Evolutionary conservation across 768 basidiomycete genomes (phyloP).

Genomic region (Coprinopsis sp.): DNA sequence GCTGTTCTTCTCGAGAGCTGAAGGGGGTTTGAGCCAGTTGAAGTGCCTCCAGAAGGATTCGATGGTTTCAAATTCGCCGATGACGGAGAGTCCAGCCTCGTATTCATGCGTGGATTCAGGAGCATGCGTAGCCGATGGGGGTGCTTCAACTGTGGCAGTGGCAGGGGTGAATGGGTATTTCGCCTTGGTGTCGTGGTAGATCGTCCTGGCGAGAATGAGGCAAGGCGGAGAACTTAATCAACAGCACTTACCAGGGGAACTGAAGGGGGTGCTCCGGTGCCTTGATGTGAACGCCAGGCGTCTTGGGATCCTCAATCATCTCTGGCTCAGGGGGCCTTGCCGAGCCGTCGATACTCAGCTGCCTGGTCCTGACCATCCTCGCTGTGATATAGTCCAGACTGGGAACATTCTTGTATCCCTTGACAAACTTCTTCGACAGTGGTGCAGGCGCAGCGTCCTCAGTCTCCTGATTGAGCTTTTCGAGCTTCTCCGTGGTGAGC

Average conservation of each 20-base stretch:
- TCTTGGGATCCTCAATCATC: conserved; percentile 80
- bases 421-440: conserved; percentile 17
- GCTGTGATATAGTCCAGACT: conserved; percentile 82
- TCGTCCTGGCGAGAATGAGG: conserved; percentile 53
- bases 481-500: conserved; percentile 62
- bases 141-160: conserved; percentile 23
- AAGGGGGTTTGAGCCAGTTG: conserved; percentile 92
- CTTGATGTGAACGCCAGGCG: conserved; percentile 65
- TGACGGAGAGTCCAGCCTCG: conserved; percentile 79
- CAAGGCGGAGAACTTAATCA: conserved; percentile 1
- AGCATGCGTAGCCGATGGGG: conserved; percentile 16
- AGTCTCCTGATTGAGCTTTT: conserved; percentile 58
- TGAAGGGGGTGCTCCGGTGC: conserved; percentile 83
- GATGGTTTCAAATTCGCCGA: conserved; percentile 89
- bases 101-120: conserved; percentile 49
- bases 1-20: conserved; percentile 80
- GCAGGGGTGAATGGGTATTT: conserved; percentile 59
- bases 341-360: conserved; percentile 60
- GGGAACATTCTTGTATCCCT: conserved; percentile 86
- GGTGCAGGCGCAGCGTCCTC: conserved; percentile 12
- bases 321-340: conserved; percentile 71
- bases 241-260: conserved; percentile 64
- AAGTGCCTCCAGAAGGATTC: conserved; percentile 89
- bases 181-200: conserved; percentile 85
- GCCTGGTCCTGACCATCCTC: conserved; percentile 63